Evolutionary conservation across 2,329 filamentous ascomycete species (phyloP).

Genomic region (Fusarium gaditjirri): DNA sequence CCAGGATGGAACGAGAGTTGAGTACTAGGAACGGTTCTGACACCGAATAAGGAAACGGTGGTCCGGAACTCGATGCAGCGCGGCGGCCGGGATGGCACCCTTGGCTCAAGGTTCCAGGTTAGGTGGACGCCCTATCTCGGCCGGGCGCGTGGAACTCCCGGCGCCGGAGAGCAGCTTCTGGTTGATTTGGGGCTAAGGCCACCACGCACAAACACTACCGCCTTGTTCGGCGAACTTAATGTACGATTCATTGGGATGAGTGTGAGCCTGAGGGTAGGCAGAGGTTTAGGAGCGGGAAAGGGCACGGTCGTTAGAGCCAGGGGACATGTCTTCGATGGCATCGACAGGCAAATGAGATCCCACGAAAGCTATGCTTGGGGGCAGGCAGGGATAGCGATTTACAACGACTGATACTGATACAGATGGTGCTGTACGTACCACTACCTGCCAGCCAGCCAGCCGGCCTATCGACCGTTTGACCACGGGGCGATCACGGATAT

Average conservation of each 20-base stretch:
- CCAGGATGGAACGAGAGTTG: conserved; percentile 35
- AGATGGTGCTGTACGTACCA: background rate
- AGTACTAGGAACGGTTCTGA: conserved; percentile 40
- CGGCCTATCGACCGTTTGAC: conserved; percentile 45
- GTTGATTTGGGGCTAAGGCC: conserved; percentile 15
- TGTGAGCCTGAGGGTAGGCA: background rate
- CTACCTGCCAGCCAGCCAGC: background rate
- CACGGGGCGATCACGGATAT: conserved; percentile 44
- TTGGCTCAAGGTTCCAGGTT: conserved; percentile 23
- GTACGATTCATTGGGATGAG: conserved; percentile 9
- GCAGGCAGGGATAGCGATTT: conserved; percentile 37
- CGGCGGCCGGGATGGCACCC: conserved; percentile 39
- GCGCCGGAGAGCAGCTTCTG: conserved; percentile 27
- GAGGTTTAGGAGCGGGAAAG: conserved; percentile 13
- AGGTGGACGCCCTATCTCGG: conserved; percentile 38
- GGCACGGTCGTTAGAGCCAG: conserved; percentile 17
- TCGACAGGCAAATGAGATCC: conserved; percentile 34
- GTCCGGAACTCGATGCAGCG: conserved; percentile 40
- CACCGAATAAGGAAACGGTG: conserved; percentile 40
- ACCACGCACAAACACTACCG: conserved; percentile 26
- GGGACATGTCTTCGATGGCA: conserved; percentile 34
- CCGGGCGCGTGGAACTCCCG: conserved; percentile 31
- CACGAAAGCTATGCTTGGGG: conserved; percentile 28
- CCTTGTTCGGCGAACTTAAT: conserved; percentile 31
- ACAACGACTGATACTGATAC: conserved; percentile 7